Conservation (phyloP, 148 eudicot genomes). For the Talinum fruticosum region DNA sequence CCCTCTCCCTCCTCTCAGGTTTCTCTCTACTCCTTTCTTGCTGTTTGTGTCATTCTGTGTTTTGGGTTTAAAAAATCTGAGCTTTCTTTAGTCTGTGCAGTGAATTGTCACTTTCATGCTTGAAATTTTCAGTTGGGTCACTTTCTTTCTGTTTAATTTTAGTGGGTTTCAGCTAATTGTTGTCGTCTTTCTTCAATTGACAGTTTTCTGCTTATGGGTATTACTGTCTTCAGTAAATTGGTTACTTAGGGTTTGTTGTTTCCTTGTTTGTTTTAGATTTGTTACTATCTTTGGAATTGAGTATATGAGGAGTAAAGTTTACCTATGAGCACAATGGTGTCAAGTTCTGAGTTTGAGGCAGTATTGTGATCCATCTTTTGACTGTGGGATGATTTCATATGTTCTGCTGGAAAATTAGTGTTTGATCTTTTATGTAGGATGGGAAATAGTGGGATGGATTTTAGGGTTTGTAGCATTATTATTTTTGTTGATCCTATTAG, state of each 20-base stretch:
- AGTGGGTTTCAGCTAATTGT: constrained; percentile 24
- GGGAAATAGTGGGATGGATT: neutral
- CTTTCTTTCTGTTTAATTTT: constrained; percentile 14
- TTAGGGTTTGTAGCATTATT: constrained; percentile 4
- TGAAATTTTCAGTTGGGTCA: constrained; percentile 26
- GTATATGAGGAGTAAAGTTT: neutral
- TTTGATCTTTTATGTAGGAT: neutral
- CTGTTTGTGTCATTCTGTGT: neutral
- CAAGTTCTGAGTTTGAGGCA: neutral
- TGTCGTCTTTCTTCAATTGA: constrained; percentile 10
- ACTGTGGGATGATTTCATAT: constrained; percentile 1
- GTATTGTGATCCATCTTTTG: neutral
- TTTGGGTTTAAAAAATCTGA: neutral
- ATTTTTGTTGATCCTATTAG: neutral
- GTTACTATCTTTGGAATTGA: neutral
- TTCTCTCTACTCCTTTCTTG: constrained; percentile 1
- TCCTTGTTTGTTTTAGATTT: neutral
- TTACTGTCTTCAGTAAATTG: constrained; percentile 12
- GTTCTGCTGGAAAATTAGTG: constrained; percentile 9
- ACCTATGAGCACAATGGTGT: neutral
- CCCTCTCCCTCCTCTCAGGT: constrained; percentile 7
- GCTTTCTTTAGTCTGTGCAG: constrained; percentile 3
- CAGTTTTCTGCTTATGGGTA: constrained; percentile 5
- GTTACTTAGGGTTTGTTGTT: constrained; percentile 16
- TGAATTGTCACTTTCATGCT: constrained; percentile 16